Conservation (phyloP, 352 stramenopile species). For the Phytophthora melonis region DNA sequence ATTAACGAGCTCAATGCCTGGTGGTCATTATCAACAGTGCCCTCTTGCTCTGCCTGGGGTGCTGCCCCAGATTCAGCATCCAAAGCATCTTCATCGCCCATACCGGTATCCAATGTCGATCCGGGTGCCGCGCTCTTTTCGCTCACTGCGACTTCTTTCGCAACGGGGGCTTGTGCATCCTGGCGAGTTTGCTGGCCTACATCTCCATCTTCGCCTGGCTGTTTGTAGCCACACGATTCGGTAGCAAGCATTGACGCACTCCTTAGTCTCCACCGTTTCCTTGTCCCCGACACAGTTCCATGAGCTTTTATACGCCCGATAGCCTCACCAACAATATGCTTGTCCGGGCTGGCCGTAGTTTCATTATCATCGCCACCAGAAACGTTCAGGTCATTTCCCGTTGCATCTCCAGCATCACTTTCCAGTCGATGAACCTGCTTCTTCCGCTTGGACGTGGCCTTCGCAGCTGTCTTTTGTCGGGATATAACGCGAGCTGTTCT, state of each 20-base stretch:
- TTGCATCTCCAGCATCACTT: conserved; percentile 6
- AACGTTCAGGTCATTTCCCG: background rate
- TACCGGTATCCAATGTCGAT: background rate
- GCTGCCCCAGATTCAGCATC: background rate
- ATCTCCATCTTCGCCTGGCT: background rate
- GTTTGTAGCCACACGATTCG: background rate
- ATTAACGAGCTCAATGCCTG: background rate
- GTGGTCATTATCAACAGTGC: background rate
- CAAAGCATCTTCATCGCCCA: background rate
- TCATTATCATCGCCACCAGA: background rate
- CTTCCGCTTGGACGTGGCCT: background rate
- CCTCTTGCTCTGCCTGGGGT: background rate
- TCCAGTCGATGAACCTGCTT: conserved; percentile 9
- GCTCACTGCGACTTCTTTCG: background rate
- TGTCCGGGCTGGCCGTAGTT: background rate
- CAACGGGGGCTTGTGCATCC: background rate
- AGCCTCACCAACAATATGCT: background rate
- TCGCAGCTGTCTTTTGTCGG: background rate
- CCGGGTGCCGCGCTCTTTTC: background rate
- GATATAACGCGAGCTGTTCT: background rate
- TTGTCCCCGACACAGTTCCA: background rate
- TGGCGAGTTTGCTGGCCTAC: background rate
- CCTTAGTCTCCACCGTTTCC: conserved; percentile 19
- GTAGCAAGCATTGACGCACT: background rate
- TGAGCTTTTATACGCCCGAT: background rate